phyloP scores from a whole-genome alignment of 768 basidiomycete species.

The Gloeopeniophorella convolvens region DNA sequence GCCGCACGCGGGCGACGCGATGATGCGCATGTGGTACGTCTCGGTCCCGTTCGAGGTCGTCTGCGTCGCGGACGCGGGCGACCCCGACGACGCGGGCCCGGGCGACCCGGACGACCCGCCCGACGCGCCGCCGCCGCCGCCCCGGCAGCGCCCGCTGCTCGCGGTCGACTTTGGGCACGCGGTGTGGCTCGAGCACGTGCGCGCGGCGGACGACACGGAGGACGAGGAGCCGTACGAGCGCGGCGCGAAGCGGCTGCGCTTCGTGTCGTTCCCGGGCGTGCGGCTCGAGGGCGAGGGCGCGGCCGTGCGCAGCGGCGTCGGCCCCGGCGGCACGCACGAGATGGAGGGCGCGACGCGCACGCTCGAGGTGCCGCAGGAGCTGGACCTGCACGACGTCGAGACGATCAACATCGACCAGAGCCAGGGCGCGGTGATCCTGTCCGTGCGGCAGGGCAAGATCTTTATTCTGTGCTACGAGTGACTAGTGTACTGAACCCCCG shows the following conservation, averaged over 20 bases:
- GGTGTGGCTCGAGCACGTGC: constrained; percentile 66
- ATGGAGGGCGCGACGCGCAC: constrained; percentile 45
- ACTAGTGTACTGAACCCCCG: not conserved
- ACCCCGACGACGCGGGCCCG: constrained; percentile 39
- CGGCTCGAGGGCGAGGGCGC: constrained; percentile 28
- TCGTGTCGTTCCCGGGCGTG: constrained; percentile 64
- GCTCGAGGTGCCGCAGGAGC: constrained; percentile 54
- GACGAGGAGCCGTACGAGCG: constrained; percentile 21
- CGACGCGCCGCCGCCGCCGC: constrained; percentile 23
- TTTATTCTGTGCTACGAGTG: constrained; percentile 65
- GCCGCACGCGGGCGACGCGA: constrained; percentile 38
- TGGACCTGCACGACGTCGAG: constrained; percentile 60
- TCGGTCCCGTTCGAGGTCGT: constrained; percentile 67
- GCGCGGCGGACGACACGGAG: constrained; percentile 28
- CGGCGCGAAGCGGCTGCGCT: constrained; percentile 51
- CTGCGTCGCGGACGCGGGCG: constrained; percentile 46
- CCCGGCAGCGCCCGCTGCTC: constrained; percentile 59
- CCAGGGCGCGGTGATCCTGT: constrained; percentile 66
- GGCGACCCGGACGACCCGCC: constrained; percentile 33
- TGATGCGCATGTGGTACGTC: constrained; percentile 69
- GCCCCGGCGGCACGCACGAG: constrained; percentile 30
- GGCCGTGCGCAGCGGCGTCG: constrained; percentile 12
- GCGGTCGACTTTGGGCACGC: constrained; percentile 87
- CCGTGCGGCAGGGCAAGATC: constrained; percentile 60
- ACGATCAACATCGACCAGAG: constrained; percentile 75